Conservation (phyloP, 2,329 filamentous ascomycete genomes). For the Cladosporium colombiae region DNA sequence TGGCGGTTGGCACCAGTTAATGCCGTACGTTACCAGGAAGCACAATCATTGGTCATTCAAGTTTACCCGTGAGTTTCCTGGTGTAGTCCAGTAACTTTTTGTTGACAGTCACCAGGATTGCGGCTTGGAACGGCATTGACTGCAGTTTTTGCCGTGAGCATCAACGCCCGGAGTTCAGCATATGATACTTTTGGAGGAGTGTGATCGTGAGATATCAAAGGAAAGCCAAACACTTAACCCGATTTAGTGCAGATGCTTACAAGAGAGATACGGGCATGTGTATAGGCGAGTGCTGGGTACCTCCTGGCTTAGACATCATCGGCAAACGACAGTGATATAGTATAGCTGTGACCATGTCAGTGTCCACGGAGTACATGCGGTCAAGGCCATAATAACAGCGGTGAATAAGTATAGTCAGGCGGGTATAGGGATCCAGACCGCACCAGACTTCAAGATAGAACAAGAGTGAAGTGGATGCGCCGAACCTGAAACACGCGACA, state of each 20-base stretch:
- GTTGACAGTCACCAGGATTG: neutral
- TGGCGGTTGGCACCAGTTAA: neutral
- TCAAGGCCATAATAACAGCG: neutral
- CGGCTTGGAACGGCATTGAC: neutral
- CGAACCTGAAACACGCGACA: constrained; percentile 1
- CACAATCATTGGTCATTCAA: neutral
- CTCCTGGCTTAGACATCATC: neutral
- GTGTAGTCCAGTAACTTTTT: neutral
- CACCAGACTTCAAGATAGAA: neutral
- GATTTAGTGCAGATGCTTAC: neutral
- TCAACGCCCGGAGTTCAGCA: neutral
- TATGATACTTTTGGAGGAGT: neutral
- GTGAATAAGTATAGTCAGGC: neutral
- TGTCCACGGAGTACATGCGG: neutral
- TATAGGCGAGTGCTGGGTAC: neutral
- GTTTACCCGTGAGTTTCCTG: neutral
- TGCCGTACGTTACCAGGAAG: neutral
- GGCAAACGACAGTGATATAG: neutral
- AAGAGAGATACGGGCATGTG: neutral
- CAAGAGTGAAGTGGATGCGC: neutral
- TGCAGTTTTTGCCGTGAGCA: neutral
- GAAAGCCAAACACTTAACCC: neutral
- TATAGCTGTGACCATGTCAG: neutral
- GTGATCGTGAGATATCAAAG: neutral
- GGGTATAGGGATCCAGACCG: neutral